Percentiles rank a stretch among this genome's conserved stretches.
Conservation (phyloP, 345 rosid species). For the Gossypium arboreum region DNA sequence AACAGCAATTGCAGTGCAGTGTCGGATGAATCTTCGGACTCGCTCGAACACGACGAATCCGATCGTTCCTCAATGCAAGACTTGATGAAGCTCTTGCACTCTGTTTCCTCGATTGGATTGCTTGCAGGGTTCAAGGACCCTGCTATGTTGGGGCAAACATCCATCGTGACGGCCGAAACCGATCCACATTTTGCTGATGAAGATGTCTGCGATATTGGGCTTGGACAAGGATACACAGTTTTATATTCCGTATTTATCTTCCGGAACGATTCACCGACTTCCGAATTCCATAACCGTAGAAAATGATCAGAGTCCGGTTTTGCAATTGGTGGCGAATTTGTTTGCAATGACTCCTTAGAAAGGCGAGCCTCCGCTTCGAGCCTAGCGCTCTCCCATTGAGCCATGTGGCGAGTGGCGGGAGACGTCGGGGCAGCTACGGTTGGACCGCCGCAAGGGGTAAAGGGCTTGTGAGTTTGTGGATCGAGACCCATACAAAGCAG, state of each 20-base stretch:
- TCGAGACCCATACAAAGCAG: constrained; percentile 78
- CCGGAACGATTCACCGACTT: constrained; percentile 78
- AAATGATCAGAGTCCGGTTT: constrained; percentile 62
- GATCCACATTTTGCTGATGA: constrained; percentile 53
- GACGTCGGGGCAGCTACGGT: constrained; percentile 45
- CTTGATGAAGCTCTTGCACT: constrained; percentile 47
- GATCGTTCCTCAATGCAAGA: constrained; percentile 24
- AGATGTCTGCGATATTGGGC: constrained; percentile 47
- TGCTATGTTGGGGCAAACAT: constrained; percentile 25
- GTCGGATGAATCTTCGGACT: constrained; percentile 69
- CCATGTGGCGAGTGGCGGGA: constrained; percentile 83
- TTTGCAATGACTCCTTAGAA: constrained; percentile 60
- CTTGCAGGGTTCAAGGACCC: constrained; percentile 28
- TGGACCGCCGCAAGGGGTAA: constrained; percentile 33
- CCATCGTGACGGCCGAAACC: constrained; percentile 36
- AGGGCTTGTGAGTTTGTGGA: constrained; percentile 79
- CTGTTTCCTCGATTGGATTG: constrained; percentile 34
- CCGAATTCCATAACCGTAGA: constrained; percentile 84
- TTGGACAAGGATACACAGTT: constrained; percentile 23
- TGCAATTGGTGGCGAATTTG: constrained; percentile 27
- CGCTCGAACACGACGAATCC: constrained; percentile 49
- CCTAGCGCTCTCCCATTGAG: constrained; percentile 98
- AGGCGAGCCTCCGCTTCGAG: constrained; percentile 97
- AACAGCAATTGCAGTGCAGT: constrained; percentile 68
- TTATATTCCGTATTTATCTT: constrained; percentile 32